Conservation (phyloP, 2,329 filamentous ascomycete genomes). For the Colletotrichum sansevieriae region DNA sequence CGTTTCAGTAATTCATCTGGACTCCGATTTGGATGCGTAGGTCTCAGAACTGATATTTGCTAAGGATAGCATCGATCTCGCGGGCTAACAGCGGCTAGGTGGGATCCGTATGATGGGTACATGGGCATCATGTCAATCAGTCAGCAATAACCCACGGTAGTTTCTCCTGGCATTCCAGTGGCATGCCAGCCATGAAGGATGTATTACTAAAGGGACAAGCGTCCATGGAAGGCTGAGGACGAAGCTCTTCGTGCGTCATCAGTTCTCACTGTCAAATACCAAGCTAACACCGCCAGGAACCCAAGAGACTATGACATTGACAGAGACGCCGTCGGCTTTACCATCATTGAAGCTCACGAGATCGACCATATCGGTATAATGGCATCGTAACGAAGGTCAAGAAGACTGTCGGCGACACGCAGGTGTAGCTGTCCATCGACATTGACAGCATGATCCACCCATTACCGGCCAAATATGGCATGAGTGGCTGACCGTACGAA, state of each 20-base stretch:
- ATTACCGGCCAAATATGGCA: fast-evolving
- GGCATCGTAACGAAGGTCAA: conserved; percentile 82
- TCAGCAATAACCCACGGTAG: conserved; percentile 84
- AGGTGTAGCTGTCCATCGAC: background rate
- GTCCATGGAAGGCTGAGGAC: conserved; percentile 81
- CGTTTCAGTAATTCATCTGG: background rate
- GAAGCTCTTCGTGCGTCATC: too few relatives aligned
- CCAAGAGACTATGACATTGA: conserved; percentile 49
- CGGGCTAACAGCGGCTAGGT: background rate
- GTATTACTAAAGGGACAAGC: conserved; percentile 78
- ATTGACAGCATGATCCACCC: background rate
- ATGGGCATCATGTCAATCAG: background rate
- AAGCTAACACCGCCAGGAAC: conserved; percentile 57
- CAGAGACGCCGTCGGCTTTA: conserved; percentile 14
- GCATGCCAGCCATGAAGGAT: conserved; percentile 81
- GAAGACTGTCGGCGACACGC: background rate
- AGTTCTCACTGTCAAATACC: too few relatives aligned
- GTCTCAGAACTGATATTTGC: background rate
- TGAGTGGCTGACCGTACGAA: fast-evolving
- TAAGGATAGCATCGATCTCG: too few relatives aligned
- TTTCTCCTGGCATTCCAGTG: conserved; percentile 96
- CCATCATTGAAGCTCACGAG: conserved; percentile 79
- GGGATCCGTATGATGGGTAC: conserved; percentile 1
- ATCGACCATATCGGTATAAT: conserved; percentile 83
- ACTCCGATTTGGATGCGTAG: conserved; percentile 5